A percentile compares a stretch with the other conserved stretches of the same genome.
Evolutionary conservation across 2,329 filamentous ascomycete species (phyloP).

Genomic region (Exutisphaerella laricina): DNA sequence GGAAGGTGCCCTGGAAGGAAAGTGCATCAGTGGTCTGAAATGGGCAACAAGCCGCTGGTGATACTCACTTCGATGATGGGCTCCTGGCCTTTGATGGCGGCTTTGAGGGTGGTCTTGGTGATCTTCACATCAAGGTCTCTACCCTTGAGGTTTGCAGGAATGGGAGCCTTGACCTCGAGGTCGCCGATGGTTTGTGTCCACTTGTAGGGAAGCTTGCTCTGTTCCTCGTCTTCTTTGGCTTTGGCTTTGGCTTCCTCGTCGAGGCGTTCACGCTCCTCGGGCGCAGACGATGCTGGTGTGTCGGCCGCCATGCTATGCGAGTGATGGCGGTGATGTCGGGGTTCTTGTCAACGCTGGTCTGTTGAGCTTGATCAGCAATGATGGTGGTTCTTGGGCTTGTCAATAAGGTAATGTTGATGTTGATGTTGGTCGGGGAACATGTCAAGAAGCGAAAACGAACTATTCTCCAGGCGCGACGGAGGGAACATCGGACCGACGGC

Average conservation of each 20-base stretch:
- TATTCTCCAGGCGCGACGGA: too few species aligned
- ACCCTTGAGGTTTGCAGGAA: constrained; percentile 79
- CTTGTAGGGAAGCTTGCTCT: constrained; percentile 89
- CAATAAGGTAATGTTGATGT: too few species aligned
- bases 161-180: constrained; percentile 69
- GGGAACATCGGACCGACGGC: too few species aligned
- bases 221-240: constrained; percentile 76
- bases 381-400: too few species aligned
- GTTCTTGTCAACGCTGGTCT: too few species aligned
- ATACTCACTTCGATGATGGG: constrained; percentile 66
- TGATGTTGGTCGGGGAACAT: too few species aligned
- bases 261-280: constrained; percentile 49
- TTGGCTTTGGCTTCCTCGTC: constrained; percentile 57
- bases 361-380: too few species aligned
- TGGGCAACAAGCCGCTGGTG: not conserved
- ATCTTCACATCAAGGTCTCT: constrained; percentile 78
- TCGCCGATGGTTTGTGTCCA: constrained; percentile 93
- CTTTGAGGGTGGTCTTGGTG: constrained; percentile 69
- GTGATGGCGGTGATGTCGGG: not conserved
- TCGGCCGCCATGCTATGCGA: constrained; percentile 21
- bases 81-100: constrained; percentile 81
- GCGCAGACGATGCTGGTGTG: constrained; percentile 42
- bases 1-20: constrained; percentile 66
- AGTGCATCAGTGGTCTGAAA: not conserved
- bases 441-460: too few species aligned